Percentiles rank a stretch among this genome's conserved stretches.
These are phyloP conservation scores for Oryza meyeriana DNA, from an alignment of 176 grass and related monocot genomes.

Conservation along the genomic window DNA sequence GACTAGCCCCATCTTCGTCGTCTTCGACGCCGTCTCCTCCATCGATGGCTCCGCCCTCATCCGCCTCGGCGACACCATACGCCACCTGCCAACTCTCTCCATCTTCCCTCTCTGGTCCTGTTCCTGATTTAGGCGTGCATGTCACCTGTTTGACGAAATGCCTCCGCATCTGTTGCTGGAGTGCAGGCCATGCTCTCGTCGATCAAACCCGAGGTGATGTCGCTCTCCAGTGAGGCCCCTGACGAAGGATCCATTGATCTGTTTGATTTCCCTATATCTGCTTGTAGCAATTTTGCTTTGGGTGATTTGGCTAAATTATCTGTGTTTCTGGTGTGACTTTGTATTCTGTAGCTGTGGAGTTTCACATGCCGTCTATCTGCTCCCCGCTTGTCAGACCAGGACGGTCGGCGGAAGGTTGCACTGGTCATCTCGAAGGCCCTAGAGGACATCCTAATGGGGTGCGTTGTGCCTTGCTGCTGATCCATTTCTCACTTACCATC, in stretches of 20 bases:
- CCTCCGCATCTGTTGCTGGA: neutral
- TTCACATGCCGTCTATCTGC: conserved; percentile 86
- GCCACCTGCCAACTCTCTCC: neutral
- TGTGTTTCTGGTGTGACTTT: neutral
- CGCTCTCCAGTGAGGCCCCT: conserved; percentile 40
- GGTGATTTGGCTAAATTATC: neutral
- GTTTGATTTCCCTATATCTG: conserved; percentile 19
- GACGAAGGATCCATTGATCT: conserved; percentile 79
- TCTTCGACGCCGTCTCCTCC: conserved; percentile 58
- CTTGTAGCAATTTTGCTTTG: neutral
- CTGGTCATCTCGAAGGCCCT: conserved; percentile 71
- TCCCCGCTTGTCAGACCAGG: conserved; percentile 72
- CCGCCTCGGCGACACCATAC: conserved; percentile 80
- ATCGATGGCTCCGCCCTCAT: conserved; percentile 63
- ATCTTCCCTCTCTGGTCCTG: neutral
- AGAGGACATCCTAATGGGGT: conserved; percentile 70
- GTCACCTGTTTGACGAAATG: conserved; percentile 45
- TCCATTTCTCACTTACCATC: neutral
- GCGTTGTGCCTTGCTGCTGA: conserved; percentile 9
- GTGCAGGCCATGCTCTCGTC: conserved; percentile 75
- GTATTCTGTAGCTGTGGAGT: conserved; percentile 58
- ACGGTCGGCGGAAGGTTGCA: conserved; percentile 47
- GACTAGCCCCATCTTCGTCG: conserved; percentile 54
- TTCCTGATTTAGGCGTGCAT: neutral
- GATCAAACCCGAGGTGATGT: conserved; percentile 87